These are phyloP conservation scores for Suillus spraguei DNA, from an alignment of 768 basidiomycete species.

Conservation along the genomic window DNA sequence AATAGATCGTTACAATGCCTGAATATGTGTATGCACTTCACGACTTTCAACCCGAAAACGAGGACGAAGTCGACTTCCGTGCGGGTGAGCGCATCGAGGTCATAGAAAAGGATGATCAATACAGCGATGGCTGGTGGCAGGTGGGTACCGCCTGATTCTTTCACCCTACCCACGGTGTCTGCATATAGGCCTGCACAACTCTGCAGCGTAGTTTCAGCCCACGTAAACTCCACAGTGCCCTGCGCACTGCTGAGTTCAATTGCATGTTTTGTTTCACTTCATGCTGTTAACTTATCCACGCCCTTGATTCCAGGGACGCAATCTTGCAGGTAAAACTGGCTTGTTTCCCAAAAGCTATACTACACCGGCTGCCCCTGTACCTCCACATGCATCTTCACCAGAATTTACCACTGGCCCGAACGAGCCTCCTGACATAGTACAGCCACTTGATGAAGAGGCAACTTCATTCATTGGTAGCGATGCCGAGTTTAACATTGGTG, in stretches of 20 bases:
- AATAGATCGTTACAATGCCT: conserved; percentile 48
- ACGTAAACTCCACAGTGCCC: conserved; percentile 21
- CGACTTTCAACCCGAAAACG: conserved; percentile 89
- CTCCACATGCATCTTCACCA: conserved; percentile 27
- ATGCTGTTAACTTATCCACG: conserved; percentile 11
- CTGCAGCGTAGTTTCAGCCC: conserved; percentile 13
- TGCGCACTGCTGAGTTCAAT: conserved; percentile 26
- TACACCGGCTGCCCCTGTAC: conserved; percentile 51
- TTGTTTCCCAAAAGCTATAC: conserved; percentile 94
- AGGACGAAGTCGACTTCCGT: conserved; percentile 87
- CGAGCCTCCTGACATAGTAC: conserved; percentile 33
- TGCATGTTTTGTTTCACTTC: conserved; percentile 16
- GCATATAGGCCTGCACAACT: not conserved
- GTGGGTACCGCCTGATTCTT: conserved; percentile 35
- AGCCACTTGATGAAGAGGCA: conserved; percentile 50
- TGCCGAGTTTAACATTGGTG: conserved; percentile 27
- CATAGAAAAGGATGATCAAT: conserved; percentile 90
- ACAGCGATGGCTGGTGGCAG: conserved; percentile 97
- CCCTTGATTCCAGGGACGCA: conserved; percentile 66
- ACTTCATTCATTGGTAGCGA: conserved; percentile 35
- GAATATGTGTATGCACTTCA: conserved; percentile 89
- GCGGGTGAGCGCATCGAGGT: conserved; percentile 89
- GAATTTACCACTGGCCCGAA: conserved; percentile 27
- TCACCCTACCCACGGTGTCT: conserved; percentile 14
- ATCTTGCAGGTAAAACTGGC: conserved; percentile 78